These are phyloP conservation scores for Microdochium trichocladiopsis DNA, from an alignment of 2,329 filamentous ascomycete genomes.

Conservation along the genomic window DNA sequence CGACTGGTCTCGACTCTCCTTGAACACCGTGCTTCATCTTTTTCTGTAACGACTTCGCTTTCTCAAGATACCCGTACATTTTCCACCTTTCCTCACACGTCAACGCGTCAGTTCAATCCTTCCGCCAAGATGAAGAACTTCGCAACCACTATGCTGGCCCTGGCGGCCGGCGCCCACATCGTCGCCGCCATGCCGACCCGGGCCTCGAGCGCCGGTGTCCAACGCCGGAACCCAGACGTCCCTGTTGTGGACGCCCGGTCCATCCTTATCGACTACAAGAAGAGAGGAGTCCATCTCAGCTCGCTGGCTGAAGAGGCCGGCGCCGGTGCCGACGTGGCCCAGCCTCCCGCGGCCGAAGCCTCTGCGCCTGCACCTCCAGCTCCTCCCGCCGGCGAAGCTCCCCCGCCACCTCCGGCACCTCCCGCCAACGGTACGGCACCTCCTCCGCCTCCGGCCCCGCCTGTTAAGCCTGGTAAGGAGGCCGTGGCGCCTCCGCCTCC, in stretches of 20 bases:
- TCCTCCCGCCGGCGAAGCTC: neutral
- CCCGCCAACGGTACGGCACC: neutral
- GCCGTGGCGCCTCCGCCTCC: neutral
- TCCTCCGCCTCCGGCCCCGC: neutral
- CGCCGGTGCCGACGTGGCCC: neutral
- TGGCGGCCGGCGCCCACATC: conserved; percentile 25
- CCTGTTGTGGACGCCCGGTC: neutral
- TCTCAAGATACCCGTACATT: neutral
- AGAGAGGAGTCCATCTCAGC: neutral
- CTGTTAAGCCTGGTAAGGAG: neutral
- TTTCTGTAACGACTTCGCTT: neutral
- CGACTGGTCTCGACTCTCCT: neutral
- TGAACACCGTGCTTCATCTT: neutral
- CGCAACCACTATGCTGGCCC: conserved; percentile 24
- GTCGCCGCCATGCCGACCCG: conserved; percentile 20
- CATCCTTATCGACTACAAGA: neutral
- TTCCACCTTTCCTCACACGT: neutral
- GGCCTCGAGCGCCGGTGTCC: conserved; percentile 2
- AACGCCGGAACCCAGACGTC: conserved; percentile 6
- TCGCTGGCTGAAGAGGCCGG: neutral
- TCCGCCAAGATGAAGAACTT: conserved; percentile 29
- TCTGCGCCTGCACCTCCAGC: neutral
- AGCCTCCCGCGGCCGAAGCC: neutral
- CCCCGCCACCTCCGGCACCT: neutral
- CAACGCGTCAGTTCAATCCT: conserved; percentile 4